Evolutionary conservation across 176 grass and related monocot genomes (phyloP), one percentile per base, ranked within the genome.

Genomic region (Bonia amplexicaulis): DNA sequence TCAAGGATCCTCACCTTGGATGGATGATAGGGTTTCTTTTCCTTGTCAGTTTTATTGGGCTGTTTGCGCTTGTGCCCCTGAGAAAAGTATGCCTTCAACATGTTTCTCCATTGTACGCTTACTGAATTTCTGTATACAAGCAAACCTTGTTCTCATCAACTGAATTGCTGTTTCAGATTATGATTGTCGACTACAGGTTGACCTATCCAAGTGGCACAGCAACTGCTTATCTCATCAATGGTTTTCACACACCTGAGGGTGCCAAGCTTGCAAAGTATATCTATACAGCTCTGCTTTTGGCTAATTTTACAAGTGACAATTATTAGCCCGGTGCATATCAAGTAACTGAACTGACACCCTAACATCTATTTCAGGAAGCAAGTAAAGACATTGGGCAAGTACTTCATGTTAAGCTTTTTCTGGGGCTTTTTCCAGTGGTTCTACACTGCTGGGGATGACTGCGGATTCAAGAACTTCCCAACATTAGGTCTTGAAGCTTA

Each of bases 371-470:
- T 81, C 80, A 97, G 94, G 87, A 93, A 94, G 65, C 94, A 97
- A 90, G 94, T 97, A 70, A 93, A 91, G 78, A 97, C 74, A 66
- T 75, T 97, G 78, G 91, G 89, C 58, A 93, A 83, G 79, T 97
- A 91, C 85, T 97, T 97, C 25, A 20, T 84, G 20, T 44, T 78
- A 40, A 95, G 93, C 72, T 97, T 97, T 82, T 76, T 90, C 22
- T 97, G 95, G 95, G 93, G 91, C 33, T 83, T 97, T 84, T 97
- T 97, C 45, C 91, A 95, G 70, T 97, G 95, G 95, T 97, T 97
- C 80, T 97, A 89, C 87, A 95, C 87, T 4, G 93, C 84, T 51
- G 89, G 93, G 22, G 80, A 93, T 77, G 81, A 90, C 26, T 97
- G 94, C 37, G 94, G 91, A 78, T 97, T 97, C 74, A 84, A 85